Evolutionary conservation across 345 rosid genomes (phyloP), one percentile per base, ranked within the genome.

Genomic region (Lepidium aucheri): DNA sequence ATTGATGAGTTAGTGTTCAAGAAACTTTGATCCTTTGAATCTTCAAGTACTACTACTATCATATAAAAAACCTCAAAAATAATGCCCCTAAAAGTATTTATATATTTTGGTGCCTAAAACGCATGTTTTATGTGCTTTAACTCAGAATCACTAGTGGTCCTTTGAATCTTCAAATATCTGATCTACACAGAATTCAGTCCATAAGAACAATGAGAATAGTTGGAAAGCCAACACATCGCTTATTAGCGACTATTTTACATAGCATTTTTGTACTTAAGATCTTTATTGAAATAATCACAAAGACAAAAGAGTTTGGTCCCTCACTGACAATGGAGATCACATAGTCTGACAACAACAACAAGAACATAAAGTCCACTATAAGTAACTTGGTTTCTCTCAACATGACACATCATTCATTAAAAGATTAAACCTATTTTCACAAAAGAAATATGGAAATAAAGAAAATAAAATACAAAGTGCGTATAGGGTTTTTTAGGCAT

Each of bases 291-390:
- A 55, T 32, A 2, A 55, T 58, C 44, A 49, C 53, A 6, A 22
- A 20, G 60, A 50, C 46, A 72, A 43, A 28, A 32, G 56, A 20
- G 7, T 64, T 64, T 72, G 66, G 66, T 56, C 76, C 70, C 76
- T 57, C 70, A 47, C 70, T 49, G 65, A 72, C 75, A 64, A 64
- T 72, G 66, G 66, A 72, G 65, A 64, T 72, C 65, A 57, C 65
- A 64, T 32, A 64, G 53, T 34, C 66, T 64, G 70, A 72, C 70
- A 72, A 65, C 70, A 63, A 44, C 63, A 45, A 45, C 70, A 63
- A 44, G 57, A 45, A 45, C 35, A 63, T 55, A 72, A 63, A 45
- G 70, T 55, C 76, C 59, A 72, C 76, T 64, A 56, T 9, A 32
- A 14, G 11, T 8, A 38, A 36, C 53, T 56, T 47, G 43, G 70